Evolutionary conservation across 306 rosid species (phyloP).

Genomic region (Comarum palustre): DNA sequence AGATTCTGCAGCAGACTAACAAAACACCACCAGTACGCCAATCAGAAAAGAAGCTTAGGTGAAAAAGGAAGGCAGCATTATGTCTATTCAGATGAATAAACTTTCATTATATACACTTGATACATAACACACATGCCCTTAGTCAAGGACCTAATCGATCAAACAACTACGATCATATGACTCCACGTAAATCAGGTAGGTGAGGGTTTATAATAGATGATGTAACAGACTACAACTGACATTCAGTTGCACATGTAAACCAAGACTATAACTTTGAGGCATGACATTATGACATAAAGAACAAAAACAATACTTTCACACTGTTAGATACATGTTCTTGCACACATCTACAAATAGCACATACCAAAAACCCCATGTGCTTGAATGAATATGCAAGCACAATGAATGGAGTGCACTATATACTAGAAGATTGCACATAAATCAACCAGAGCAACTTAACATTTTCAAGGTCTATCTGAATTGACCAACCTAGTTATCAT

Average conservation of each 20-base stretch:
- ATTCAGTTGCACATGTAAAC: not conserved
- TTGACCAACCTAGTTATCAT: not conserved
- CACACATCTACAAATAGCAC: not conserved
- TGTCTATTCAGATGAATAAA: not conserved
- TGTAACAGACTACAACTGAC: not conserved
- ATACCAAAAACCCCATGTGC: not conserved
- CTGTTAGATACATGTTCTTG: not conserved
- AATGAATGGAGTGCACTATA: not conserved
- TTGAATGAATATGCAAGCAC: not conserved
- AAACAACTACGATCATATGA: not conserved
- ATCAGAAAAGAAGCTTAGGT: not conserved
- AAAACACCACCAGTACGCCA: not conserved
- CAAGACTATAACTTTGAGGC: not conserved
- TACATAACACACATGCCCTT: not conserved
- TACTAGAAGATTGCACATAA: not conserved
- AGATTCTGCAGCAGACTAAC: not conserved
- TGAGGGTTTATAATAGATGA: not conserved
- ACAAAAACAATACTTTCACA: too few relatives aligned
- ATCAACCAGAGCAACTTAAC: not conserved
- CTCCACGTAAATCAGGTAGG: not conserved
- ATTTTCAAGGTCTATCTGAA: not conserved
- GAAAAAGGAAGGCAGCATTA: not conserved
- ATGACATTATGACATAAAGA: not conserved
- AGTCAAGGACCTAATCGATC: not conserved
- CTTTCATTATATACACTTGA: not conserved